A percentile compares a stretch with the other conserved stretches of the same genome.
Conservation (phyloP, 2,329 filamentous ascomycete species). For the Trichophyton mentagrophytes region DNA sequence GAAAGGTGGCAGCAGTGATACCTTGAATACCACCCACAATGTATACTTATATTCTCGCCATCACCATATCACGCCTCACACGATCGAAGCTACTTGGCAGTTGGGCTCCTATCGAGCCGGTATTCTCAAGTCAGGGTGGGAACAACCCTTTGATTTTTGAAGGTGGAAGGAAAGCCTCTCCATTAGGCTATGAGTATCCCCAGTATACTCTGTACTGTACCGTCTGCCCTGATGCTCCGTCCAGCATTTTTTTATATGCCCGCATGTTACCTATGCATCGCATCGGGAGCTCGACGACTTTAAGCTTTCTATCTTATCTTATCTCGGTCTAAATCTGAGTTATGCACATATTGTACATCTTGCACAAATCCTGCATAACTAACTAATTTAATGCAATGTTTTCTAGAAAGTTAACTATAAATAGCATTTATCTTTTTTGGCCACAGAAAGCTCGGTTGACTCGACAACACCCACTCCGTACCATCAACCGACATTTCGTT, state of each 20-base stretch:
- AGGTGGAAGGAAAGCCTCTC: too few relatives aligned
- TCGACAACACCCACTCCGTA: neutral
- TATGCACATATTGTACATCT: neutral
- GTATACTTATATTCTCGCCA: neutral
- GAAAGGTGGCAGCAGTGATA: neutral
- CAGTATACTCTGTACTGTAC: too few relatives aligned
- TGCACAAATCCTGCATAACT: neutral
- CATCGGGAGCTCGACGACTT: neutral
- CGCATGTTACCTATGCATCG: too few relatives aligned
- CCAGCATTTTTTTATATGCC: too few relatives aligned
- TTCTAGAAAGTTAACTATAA: neutral
- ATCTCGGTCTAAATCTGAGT: neutral
- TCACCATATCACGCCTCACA: too few relatives aligned
- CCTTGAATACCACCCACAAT: neutral
- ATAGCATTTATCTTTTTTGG: neutral
- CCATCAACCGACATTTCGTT: too few relatives aligned
- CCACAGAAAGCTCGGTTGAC: neutral
- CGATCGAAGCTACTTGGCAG: too few relatives aligned
- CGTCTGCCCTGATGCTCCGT: too few relatives aligned
- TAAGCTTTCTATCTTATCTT: neutral
- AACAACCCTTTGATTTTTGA: too few relatives aligned
- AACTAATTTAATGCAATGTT: neutral
- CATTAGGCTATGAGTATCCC: too few relatives aligned
- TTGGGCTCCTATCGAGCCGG: too few relatives aligned
- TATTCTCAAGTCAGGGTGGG: too few relatives aligned